These are phyloP conservation scores for Saccharomyces hybrid DNA, from an alignment of 1,139 yeast genomes.

Conservation along the genomic window DNA sequence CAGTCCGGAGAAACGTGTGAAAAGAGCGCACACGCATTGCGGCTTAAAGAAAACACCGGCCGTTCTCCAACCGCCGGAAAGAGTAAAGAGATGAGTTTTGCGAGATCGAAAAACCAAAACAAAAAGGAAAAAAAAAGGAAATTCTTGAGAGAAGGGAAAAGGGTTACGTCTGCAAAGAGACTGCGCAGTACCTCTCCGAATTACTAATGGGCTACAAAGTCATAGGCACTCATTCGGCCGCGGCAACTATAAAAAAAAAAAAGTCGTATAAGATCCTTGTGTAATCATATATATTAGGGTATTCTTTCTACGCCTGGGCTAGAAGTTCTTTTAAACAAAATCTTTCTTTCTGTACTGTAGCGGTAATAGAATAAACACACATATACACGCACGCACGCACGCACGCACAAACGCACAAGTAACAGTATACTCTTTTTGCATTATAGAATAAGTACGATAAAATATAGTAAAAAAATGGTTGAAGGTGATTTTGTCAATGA, in stretches of 20 bases:
- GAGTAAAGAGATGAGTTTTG: conserved; percentile 1
- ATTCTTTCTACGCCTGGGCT: not conserved
- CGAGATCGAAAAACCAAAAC: not conserved
- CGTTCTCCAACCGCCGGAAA: not conserved
- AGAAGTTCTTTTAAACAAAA: not conserved
- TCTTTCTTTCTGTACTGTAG: not conserved
- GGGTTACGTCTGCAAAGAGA: not conserved
- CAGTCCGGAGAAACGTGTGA: not conserved
- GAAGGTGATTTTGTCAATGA: not conserved
- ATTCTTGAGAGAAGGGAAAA: not conserved
- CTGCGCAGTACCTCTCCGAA: not conserved
- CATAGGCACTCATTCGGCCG: not conserved
- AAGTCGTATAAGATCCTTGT: not conserved
- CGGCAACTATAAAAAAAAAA: not conserved
- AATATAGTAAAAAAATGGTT: not conserved
- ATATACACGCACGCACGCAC: not conserved
- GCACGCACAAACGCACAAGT: not conserved
- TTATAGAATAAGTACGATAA: not conserved
- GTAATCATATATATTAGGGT: not conserved
- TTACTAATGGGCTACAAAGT: not conserved
- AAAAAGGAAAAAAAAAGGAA: not conserved
- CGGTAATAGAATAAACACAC: not conserved
- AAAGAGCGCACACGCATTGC: not conserved
- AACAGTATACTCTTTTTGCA: not conserved
- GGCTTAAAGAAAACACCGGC: not conserved